Percentiles rank a stretch among this genome's conserved stretches.
Conservation (phyloP, 2,329 filamentous ascomycete species). For the Xylariaceae sp. region DNA sequence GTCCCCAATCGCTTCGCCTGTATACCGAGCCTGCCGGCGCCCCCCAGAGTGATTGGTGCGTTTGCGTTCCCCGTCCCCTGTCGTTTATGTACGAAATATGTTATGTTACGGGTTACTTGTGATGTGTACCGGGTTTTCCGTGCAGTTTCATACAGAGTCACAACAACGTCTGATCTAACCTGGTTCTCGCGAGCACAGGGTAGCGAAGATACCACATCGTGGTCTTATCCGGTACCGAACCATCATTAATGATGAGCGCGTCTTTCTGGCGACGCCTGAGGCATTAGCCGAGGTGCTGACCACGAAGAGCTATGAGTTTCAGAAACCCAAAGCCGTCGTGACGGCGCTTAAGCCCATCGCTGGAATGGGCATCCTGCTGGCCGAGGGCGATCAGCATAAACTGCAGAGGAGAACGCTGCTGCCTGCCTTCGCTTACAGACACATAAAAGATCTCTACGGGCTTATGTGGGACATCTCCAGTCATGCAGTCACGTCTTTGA, state of each 20-base stretch:
- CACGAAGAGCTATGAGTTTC: conserved; percentile 17
- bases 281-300: conserved; percentile 17
- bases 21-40: conserved; percentile 10
- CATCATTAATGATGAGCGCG: conserved; percentile 9
- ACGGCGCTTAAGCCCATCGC: conserved; percentile 13
- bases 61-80: neutral
- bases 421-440: conserved; percentile 19
- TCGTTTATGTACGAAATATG: neutral
- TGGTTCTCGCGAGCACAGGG: conserved; percentile 2
- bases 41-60: conserved; percentile 16
- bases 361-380: conserved; percentile 15
- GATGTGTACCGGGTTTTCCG: neutral
- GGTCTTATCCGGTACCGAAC: conserved; percentile 17
- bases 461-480: conserved; percentile 20
- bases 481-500: conserved; percentile 9
- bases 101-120: neutral
- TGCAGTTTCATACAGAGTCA: too few relatives aligned
- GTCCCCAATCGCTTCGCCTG: conserved; percentile 13
- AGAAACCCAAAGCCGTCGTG: conserved; percentile 12
- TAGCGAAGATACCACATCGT: conserved; percentile 9
- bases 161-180: conserved; percentile 3
- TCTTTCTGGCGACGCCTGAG: conserved; percentile 12
- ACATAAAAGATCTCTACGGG: conserved; percentile 19
- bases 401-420: conserved; percentile 16
- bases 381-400: conserved; percentile 20